phyloP scores from a whole-genome alignment of 2,329 filamentous ascomycete species.

The Byssoonygena ceratinophila region DNA sequence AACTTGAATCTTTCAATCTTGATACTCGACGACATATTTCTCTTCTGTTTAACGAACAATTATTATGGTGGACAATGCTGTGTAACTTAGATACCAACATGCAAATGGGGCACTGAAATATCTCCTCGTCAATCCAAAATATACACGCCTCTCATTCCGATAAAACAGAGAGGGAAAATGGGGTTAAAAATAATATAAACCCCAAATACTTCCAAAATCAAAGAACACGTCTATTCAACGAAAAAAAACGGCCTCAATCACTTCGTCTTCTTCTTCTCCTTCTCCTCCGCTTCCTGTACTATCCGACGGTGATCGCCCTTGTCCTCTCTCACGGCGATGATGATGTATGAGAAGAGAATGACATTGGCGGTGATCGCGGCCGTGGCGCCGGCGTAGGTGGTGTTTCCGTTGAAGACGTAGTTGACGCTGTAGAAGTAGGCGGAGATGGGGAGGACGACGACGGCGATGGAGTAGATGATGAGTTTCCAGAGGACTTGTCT shows the following conservation, averaged over 20 bases:
- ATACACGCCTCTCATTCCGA: too few species aligned
- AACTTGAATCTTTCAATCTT: too few species aligned
- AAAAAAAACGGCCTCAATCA: background rate
- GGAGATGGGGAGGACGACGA: conserved; percentile 77
- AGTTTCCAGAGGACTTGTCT: conserved; percentile 84
- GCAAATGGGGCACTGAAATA: too few species aligned
- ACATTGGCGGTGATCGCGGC: conserved; percentile 87
- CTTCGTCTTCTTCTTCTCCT: conserved; percentile 8
- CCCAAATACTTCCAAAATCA: too few species aligned
- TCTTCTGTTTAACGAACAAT: too few species aligned
- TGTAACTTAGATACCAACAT: too few species aligned
- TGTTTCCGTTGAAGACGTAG: conserved; percentile 68
- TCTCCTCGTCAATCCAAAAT: too few species aligned
- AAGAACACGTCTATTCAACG: too few species aligned
- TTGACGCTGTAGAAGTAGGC: conserved; percentile 74
- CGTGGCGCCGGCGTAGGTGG: conserved; percentile 72
- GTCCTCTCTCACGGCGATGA: conserved; percentile 88
- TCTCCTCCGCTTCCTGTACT: conserved; percentile 44
- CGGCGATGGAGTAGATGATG: conserved; percentile 78
- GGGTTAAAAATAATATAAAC: too few species aligned
- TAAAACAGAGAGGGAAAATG: too few species aligned
- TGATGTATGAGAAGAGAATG: conserved; percentile 77
- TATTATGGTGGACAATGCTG: too few species aligned
- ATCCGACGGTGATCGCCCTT: conserved; percentile 62
- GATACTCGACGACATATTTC: too few species aligned